Base-by-base conservation (phyloP, 2,329 filamentous ascomycete genomes). In the Scopulariopsis brevicaulis region DNA sequence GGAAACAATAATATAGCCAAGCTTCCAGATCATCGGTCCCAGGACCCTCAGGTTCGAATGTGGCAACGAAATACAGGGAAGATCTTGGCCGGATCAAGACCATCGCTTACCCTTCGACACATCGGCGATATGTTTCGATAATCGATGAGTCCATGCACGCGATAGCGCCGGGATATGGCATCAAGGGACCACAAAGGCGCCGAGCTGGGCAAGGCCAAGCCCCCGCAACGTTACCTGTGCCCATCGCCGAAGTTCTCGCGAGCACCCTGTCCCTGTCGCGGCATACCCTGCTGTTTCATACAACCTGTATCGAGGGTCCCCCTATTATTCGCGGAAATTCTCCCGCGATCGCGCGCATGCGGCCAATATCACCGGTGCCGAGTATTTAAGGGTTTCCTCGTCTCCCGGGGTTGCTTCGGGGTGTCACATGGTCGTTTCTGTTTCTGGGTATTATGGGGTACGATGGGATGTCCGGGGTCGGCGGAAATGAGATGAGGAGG, bases 181-280 rank as follows among this genome's bases (percentile, higher is more conserved):
- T 8, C 28, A 32, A 4, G 28, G 28, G 8, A 8, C 28, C 28
- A 32, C 28, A 32, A 32, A 32, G 28, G 4, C 28, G 28, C 28
- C 28, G 28, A 32, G 8, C 4, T 32, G 28, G 28, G 28, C 28
- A 32, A 32, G 28, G 28, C 4, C 28, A 4, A 32, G 28, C 28
- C 55, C 55, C 32, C 55, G 48, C 55, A 57, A 53, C 48, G 55
- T 57, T 57, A 28, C 55, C n/a, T 28, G 20, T 34, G 34, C 32
- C 35, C 40, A 52, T 24, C 53, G n/a, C 22, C 22, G 46, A 24
- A 11, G 20, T 10, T 11, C 46, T 50, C 20, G 37, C 12, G 46
- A 50, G 46, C 7, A n/a, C 7, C 46, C n/a, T 18, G n/a, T 50
- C 11, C 18, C 12, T 14, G 12, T 24, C 5, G n/a, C n/a, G 6